Base-by-base conservation (phyloP, 73 alveolate genomes). In the Tetrahymena borealis region DNA sequence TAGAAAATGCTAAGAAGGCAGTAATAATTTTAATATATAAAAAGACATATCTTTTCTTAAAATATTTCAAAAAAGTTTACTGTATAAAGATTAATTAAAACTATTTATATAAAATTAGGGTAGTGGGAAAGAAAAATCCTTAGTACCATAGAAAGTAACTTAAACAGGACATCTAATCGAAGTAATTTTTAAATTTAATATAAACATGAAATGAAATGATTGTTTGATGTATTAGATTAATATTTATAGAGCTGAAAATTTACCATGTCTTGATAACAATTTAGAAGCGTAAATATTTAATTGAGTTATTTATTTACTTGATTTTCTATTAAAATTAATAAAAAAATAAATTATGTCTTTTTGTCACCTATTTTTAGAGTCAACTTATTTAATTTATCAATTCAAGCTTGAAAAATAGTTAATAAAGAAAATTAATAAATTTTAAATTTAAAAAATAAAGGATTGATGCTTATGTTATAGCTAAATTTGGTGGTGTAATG, bases 401-500 rank as follows among this genome's bases (percentile, higher is more conserved):
- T n/a, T n/a, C n/a, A n/a, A n/a, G n/a, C n/a, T n/a, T n/a, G n/a
- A n/a, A n/a, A n/a, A n/a, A n/a, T n/a, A n/a, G n/a, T n/a, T n/a
- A n/a, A n/a, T n/a, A n/a, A n/a, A n/a, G n/a, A n/a, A n/a, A 92
- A 95, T 96, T 32, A 93, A 93, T 20, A 40, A n/a, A n/a, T n/a
- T n/a, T n/a, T n/a, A n/a, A n/a, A n/a, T 60, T 15, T 60, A 24
- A 15, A 38, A 37, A n/a, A 13, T 93, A 94, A 39, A 94, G 77
- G 24, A 93, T 95, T 33, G 98, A 96, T 93, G 97, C 98, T 0
- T 96, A 95, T 92, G 94, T 96, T 5, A 91, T 85, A 79, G 90
- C 91, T 12, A 93, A 93, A 32, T 93, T 79, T 40, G 95, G 95
- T 0, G 95, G 95, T 12, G 15, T 24, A 8, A 93, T 39, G 78